Base-by-base conservation (phyloP, 2,329 filamentous ascomycete species). In the Colletotrichum graminicola region DNA sequence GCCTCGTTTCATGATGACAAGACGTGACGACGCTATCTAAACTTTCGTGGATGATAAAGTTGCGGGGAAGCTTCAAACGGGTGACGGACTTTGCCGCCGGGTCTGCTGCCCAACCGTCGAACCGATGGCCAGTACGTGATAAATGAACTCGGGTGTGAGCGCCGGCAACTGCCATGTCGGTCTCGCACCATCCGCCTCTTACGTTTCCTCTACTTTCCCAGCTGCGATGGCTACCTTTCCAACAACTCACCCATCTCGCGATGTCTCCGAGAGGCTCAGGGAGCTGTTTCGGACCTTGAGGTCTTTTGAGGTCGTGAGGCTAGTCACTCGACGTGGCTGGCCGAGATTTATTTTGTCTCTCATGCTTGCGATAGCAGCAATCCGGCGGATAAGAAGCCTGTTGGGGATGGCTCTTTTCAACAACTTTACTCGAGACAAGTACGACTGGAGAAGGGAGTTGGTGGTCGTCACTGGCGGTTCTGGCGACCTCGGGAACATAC, bases 391-490 rank as follows among this genome's bases (percentile, higher is more conserved):
- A 6, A 63, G 39, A 45, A 43, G 43, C 18, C 3, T 61, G n/a
- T 29, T 70, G 41, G 45, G 61, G 1, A 1, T 45, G 18, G 66
- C 66, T n/a, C 23, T 47, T 11, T 34, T 70, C 39, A 70, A 72
- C n/a, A 72, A 72, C 29, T 66, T 70, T n/a, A 52, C n/a, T 7
- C 51, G 29, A 3, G 66, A 72, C 14, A 47, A 41, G 4, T 72
- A 72, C 26, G 70, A 72, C 66, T 72, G 70, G 66, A 51, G 61
- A 41, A 52, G 61, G 16, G 70, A 72, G 23, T 74, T 85, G 1
- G 84, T 83, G 0, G 78, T 85, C 16, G 23, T 72, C 10, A 70
- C 70, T 26, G 70, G 70, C 21, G 69, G 69, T 11, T 69, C 66
- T 41, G 66, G 69, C 21, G 66, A 56, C 26, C 43, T 72, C 10